A percentile compares a stretch with the other conserved stretches of the same genome.
phyloP scores from a whole-genome alignment of 345 rosid species.

The Gossypium sturtianum region DNA sequence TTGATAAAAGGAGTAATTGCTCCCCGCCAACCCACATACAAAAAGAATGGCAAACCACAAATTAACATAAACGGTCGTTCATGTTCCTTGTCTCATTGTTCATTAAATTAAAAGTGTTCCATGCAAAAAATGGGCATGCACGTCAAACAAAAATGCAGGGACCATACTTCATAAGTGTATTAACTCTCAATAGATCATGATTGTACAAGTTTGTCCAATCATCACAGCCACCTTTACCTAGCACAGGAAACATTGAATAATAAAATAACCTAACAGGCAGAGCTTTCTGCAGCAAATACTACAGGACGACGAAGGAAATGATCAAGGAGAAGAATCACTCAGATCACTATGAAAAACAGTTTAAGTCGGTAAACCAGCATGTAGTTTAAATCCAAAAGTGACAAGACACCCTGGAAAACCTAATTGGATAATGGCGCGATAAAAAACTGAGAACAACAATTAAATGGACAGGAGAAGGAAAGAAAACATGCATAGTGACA shows the following conservation, averaged over 20 bases:
- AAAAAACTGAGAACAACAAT: not conserved
- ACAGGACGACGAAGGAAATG: not conserved
- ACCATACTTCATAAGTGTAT: not conserved
- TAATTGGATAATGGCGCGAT: not conserved
- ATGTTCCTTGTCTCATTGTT: not conserved
- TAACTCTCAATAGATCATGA: not conserved
- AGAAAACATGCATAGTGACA: not conserved
- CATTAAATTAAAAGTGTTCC: not conserved
- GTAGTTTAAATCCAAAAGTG: not conserved
- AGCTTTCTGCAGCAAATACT: not conserved
- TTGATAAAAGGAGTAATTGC: not conserved
- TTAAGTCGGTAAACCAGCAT: not conserved
- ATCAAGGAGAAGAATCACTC: not conserved
- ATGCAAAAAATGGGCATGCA: not conserved
- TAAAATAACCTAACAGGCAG: not conserved
- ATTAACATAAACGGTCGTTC: not conserved
- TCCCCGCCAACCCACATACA: not conserved
- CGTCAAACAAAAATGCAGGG: not conserved
- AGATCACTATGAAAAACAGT: not conserved
- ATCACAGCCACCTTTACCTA: not conserved
- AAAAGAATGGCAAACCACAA: not conserved
- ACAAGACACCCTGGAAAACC: not conserved
- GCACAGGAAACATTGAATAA: not conserved
- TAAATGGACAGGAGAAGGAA: not conserved
- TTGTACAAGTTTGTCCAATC: not conserved